Base-by-base conservation (phyloP, 306 rosid species). In the Vigna radiata region DNA sequence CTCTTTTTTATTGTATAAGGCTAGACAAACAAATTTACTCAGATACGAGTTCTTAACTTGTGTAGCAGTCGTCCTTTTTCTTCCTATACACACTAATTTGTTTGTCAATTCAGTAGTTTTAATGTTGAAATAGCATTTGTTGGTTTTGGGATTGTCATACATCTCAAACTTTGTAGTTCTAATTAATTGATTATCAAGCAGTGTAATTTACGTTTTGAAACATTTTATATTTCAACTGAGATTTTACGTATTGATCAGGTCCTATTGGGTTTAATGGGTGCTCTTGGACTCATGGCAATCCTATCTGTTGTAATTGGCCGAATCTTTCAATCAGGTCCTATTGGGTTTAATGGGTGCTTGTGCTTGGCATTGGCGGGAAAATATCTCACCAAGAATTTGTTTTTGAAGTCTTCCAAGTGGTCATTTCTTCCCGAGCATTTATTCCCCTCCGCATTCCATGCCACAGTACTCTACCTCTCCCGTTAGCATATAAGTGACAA, bases 291-390 rank as follows among this genome's bases (percentile, higher is more conserved):
- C 60, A 92, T 95, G 97, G 82, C 97, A 36, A 33, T 90, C 59
- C 89, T 95, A 31, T 95, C 99, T 15, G 97, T 92, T 79, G 85
- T 89, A 70, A 95, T 95, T 68, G 99, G 99, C 19, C 87, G 87
- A 47, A 76, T 95, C 77, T 95, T 95, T 82, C 93, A 92, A 55
- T 88, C 97, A 53, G 97, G n/a, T n/a, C n/a, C n/a, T n/a, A n/a
- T n/a, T n/a, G n/a, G n/a, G n/a, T n/a, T n/a, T n/a, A n/a, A n/a
- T n/a, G n/a, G n/a, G n/a, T n/a, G n/a, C n/a, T n/a, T n/a, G n/a
- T n/a, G n/a, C n/a, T n/a, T n/a, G n/a, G n/a, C n/a, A n/a, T n/a
- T n/a, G n/a, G n/a, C n/a, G n/a, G n/a, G n/a, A n/a, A n/a, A n/a
- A n/a, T n/a, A n/a, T n/a, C n/a, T n/a, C n/a, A n/a, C n/a, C n/a